These are phyloP conservation scores for Eurotiales sp. DNA, from an alignment of 2,329 filamentous ascomycete species.

Conservation along the genomic window DNA sequence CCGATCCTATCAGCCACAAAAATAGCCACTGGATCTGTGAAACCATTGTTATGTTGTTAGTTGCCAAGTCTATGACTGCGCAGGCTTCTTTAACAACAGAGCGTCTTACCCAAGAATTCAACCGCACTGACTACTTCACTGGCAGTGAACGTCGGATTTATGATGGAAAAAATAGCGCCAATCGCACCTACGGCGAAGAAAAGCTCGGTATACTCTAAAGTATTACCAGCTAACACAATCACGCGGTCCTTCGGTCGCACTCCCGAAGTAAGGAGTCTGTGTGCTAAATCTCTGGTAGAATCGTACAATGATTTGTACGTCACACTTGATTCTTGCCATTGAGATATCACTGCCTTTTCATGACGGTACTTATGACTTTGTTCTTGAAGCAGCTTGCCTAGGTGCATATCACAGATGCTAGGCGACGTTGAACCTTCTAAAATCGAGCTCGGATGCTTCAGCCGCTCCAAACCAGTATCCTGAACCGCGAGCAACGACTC, in stretches of 20 bases:
- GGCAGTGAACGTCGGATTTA: slow-evolving; percentile 68
- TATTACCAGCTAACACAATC: slow-evolving; percentile 62
- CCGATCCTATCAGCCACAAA: neutral
- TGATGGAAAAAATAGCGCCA: slow-evolving; percentile 64
- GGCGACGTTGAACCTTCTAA: neutral
- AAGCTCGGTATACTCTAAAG: slow-evolving; percentile 52
- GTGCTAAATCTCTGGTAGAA: slow-evolving; percentile 44
- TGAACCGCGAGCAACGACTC: neutral
- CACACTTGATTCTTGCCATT: neutral
- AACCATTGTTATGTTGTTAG: neutral
- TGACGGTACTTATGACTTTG: neutral
- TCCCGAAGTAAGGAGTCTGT: slow-evolving; percentile 40
- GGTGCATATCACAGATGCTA: neutral
- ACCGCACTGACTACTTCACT: slow-evolving; percentile 48
- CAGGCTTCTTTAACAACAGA: neutral
- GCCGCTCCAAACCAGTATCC: neutral
- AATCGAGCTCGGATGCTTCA: neutral
- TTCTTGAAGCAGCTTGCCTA: neutral
- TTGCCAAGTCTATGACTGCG: neutral
- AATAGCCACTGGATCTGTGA: neutral
- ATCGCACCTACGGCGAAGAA: slow-evolving; percentile 63
- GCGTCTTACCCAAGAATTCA: neutral
- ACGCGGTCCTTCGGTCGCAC: slow-evolving; percentile 62
- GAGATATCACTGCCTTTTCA: neutral
- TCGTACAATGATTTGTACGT: neutral